These are phyloP conservation scores for Mucor velutinosus DNA, from an alignment of 371 early-diverging fungal genomes.

Conservation along the genomic window DNA sequence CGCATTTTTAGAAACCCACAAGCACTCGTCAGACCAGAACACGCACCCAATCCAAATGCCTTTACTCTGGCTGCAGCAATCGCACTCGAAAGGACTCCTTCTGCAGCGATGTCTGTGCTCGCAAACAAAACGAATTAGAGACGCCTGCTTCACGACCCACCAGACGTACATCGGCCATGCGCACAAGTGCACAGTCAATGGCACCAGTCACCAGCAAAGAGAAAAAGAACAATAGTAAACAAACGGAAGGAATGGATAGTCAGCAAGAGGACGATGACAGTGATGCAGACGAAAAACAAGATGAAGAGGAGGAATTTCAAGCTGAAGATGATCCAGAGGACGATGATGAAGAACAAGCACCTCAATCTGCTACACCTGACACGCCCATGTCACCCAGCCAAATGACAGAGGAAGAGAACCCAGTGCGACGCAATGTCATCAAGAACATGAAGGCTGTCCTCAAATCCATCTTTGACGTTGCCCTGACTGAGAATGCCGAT, in stretches of 20 bases:
- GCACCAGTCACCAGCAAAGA: neutral
- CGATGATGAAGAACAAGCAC: neutral
- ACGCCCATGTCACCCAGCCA: slow-evolving; percentile 24
- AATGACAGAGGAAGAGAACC: slow-evolving; percentile 51
- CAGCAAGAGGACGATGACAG: neutral
- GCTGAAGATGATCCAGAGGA: neutral
- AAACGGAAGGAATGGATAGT: neutral
- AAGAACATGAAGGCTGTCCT: slow-evolving; percentile 51
- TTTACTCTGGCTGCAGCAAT: slow-evolving; percentile 37
- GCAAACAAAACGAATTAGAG: slow-evolving; percentile 8
- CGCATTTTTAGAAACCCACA: neutral
- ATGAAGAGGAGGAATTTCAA: neutral
- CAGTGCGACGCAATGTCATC: slow-evolving; percentile 58
- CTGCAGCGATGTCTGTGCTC: slow-evolving; percentile 50
- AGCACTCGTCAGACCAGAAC: slow-evolving; percentile 21
- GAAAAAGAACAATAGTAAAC: neutral
- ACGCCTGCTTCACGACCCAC: neutral
- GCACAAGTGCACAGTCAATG: neutral
- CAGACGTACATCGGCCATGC: neutral
- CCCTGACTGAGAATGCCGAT: slow-evolving; percentile 30
- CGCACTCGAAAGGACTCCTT: slow-evolving; percentile 44
- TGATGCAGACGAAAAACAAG: neutral
- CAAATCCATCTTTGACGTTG: slow-evolving; percentile 31
- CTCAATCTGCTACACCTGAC: slow-evolving; percentile 14
- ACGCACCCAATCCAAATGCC: slow-evolving; percentile 27